A percentile compares a stretch with the other conserved stretches of the same genome.
These are phyloP conservation scores for Trichomonascus vanleenenianus DNA, from an alignment of 805 yeast species.

Conservation along the genomic window DNA sequence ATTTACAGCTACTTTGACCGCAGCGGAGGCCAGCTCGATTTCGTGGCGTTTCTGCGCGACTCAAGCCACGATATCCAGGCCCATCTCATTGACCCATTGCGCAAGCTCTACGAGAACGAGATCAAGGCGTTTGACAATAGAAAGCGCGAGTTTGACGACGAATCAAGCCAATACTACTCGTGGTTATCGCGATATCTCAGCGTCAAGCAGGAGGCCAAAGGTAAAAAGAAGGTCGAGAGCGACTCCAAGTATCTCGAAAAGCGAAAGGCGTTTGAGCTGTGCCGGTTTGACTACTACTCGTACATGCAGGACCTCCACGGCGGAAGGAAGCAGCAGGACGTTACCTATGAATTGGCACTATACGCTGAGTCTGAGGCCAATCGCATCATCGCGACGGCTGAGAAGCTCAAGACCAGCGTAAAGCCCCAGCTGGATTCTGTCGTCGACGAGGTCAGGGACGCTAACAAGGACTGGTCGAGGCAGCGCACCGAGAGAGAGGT, in stretches of 20 bases:
- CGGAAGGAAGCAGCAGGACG: slow-evolving; percentile 35
- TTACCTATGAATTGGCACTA: slow-evolving; percentile 30
- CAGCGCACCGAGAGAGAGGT: slow-evolving; percentile 34
- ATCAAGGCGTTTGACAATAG: slow-evolving; percentile 33
- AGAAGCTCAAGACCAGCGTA: slow-evolving; percentile 18
- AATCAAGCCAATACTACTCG: slow-evolving; percentile 35
- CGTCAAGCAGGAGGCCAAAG: slow-evolving; percentile 27
- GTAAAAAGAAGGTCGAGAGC: slow-evolving; percentile 23
- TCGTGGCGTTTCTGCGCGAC: slow-evolving; percentile 14
- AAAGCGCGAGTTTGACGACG: slow-evolving; percentile 39
- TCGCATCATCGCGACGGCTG: slow-evolving; percentile 22
- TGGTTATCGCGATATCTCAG: slow-evolving; percentile 38
- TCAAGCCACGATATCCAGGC: slow-evolving; percentile 24
- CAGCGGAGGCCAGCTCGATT: slow-evolving; percentile 16
- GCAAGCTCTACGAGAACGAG: slow-evolving; percentile 33
- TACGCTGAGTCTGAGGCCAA: slow-evolving; percentile 30
- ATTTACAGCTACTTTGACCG: slow-evolving; percentile 26
- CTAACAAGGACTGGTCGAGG: slow-evolving; percentile 32
- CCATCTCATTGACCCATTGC: slow-evolving; percentile 32
- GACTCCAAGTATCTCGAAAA: slow-evolving; percentile 35
- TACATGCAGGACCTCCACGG: slow-evolving; percentile 35
- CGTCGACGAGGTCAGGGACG: slow-evolving; percentile 28
- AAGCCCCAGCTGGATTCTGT: slow-evolving; percentile 27
- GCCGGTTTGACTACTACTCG: slow-evolving; percentile 36
- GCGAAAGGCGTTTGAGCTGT: slow-evolving; percentile 32